Conservation (phyloP, 306 rosid genomes). For the Lagenaria siceraria region DNA sequence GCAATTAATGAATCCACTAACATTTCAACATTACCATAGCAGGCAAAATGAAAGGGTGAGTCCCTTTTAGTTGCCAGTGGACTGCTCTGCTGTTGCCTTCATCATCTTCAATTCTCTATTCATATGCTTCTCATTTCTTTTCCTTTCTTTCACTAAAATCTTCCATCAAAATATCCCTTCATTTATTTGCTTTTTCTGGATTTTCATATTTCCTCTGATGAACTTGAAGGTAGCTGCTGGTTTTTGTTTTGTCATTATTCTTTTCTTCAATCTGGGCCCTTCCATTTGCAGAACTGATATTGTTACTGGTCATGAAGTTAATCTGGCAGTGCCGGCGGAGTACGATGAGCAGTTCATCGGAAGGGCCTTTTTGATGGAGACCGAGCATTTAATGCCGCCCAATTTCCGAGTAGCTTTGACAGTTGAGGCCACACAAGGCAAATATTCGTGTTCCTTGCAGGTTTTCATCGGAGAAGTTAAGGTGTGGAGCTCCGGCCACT, state of each 20-base stretch:
- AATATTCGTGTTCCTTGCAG: slow-evolving; percentile 56
- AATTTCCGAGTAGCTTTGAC: slow-evolving; percentile 54
- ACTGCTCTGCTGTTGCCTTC: slow-evolving; percentile 25
- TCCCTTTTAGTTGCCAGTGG: slow-evolving; percentile 36
- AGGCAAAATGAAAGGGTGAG: slow-evolving; percentile 29
- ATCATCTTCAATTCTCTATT: slow-evolving; percentile 11
- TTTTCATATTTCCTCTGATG: slow-evolving; percentile 28
- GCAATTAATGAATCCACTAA: slow-evolving; percentile 4
- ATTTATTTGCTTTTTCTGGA: too few relatives aligned
- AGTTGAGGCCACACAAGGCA: slow-evolving; percentile 40
- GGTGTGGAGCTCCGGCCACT: slow-evolving; percentile 85
- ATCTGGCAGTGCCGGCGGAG: slow-evolving; percentile 40
- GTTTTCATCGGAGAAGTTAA: slow-evolving; percentile 78
- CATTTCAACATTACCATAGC: background rate
- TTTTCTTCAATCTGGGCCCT: slow-evolving; percentile 23
- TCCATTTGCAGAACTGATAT: slow-evolving; percentile 30
- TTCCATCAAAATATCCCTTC: slow-evolving; percentile 2
- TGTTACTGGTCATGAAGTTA: slow-evolving; percentile 28
- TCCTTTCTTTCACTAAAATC: slow-evolving; percentile 21
- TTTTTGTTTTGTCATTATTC: slow-evolving; percentile 17
- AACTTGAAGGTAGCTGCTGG: slow-evolving; percentile 22
- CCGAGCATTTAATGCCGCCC: slow-evolving; percentile 24
- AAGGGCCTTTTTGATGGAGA: slow-evolving; percentile 44
- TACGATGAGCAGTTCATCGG: slow-evolving; percentile 44
- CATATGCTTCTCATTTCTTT: slow-evolving; percentile 14